These are phyloP conservation scores for Boeremia exigua DNA, from an alignment of 2,329 filamentous ascomycete genomes.

Conservation along the genomic window DNA sequence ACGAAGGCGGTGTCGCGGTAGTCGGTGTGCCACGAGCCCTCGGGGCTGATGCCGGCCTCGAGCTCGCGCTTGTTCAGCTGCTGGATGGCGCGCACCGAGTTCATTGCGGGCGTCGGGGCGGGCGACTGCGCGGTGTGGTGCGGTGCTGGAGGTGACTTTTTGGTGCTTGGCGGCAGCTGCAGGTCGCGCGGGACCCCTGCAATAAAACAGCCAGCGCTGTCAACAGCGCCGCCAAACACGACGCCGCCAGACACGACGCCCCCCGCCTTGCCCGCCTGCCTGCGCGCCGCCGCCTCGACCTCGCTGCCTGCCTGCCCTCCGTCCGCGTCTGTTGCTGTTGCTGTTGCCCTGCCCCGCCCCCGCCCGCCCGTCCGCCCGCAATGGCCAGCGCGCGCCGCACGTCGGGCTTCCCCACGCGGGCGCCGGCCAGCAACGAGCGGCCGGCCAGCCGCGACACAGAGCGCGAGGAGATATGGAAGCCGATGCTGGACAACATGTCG, in stretches of 20 bases:
- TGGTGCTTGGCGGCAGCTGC: conserved; percentile 37
- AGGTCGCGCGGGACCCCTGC: conserved; percentile 32
- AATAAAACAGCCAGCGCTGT: conserved; percentile 28
- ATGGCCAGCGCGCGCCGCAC: conserved; percentile 45
- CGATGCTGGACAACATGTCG: conserved; percentile 87
- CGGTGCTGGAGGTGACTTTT: conserved; percentile 8
- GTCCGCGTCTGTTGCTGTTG: too few species aligned
- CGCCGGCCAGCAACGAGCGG: conserved; percentile 31
- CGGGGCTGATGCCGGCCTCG: conserved; percentile 81
- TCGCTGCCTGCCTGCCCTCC: neutral
- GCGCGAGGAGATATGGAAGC: conserved; percentile 92
- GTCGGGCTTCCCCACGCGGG: conserved; percentile 39
- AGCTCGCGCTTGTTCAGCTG: conserved; percentile 94
- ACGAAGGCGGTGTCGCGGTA: conserved; percentile 97
- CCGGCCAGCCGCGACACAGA: conserved; percentile 64
- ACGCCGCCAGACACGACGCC: conserved; percentile 26
- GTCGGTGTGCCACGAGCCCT: conserved; percentile 95
- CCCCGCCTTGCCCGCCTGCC: conserved; percentile 14
- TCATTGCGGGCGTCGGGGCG: conserved; percentile 68
- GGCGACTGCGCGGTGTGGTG: neutral
- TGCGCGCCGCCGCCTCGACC: conserved; percentile 18
- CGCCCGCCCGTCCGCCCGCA: conserved; percentile 25
- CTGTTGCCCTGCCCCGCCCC: too few species aligned
- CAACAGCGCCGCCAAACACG: conserved; percentile 26
- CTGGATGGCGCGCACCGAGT: conserved; percentile 90